Evolutionary conservation across 2,329 filamentous ascomycete species (phyloP), one percentile per base, ranked within the genome.

Genomic region (Esteya vermicola): DNA sequence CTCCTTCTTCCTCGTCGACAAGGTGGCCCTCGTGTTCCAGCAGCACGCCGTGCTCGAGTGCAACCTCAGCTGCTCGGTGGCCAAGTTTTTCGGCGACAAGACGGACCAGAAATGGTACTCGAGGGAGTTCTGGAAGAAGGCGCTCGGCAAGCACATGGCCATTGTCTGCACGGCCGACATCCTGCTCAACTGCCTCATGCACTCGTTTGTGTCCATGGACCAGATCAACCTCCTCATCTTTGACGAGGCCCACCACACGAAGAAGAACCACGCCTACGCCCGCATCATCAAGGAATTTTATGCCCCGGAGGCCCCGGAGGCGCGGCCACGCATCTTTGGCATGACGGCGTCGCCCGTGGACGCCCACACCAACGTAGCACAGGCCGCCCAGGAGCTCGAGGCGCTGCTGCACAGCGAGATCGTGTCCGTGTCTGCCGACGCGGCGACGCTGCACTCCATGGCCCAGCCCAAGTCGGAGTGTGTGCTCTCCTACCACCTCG

Each of bases 331-430:
- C 28, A 78, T 98, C 18, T 82, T 98, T 48, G 89, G 89, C 21
- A 95, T 96, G 89, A 98, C 91, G 2, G 91, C 91, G 8, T 96
- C 91, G 0, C 91, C 91, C 1, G 80, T 95, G 3, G 88, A 96
- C 59, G 77, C 84, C 0, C 81, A 84, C 51, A 71, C 72, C 0
- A 78, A 94, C 47, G 70, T 93, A 22, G 64, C 67, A 14, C 65
- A 74, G 44, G 84, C 83, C 28, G 82, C 84, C 0, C 62, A 63
- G 44, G 75, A 83, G 39, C 70, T 98, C 0, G 89, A 96, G 54
- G 67, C 60, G 1, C 64, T 93, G 28, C 65, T 98, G 2, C 73
- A 91, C 52, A 82, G 80, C 54, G 77, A 79, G 50, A 95, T 98
- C 52, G 81, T 81, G 6, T 96, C 91, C 0, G 76, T 65, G 4